These are phyloP conservation scores for Rhodomyrtus tomentosa DNA, from an alignment of 345 rosid genomes.

Conservation along the genomic window DNA sequence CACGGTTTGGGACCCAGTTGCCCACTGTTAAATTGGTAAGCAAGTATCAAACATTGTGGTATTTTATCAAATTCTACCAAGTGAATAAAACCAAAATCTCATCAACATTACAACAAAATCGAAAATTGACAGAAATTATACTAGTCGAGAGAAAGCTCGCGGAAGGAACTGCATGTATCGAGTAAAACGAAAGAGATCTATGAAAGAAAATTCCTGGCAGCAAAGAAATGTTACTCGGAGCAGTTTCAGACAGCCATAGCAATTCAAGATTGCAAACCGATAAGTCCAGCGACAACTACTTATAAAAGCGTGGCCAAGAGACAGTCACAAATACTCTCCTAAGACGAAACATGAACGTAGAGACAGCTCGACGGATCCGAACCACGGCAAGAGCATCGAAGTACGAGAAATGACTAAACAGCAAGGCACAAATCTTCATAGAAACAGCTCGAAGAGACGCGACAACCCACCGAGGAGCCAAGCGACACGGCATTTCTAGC, in stretches of 20 bases:
- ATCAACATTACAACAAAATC: not conserved
- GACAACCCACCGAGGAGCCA: not conserved
- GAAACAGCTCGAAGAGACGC: not conserved
- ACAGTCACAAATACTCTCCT: not conserved
- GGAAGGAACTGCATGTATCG: too few species aligned
- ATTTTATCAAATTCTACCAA: not conserved
- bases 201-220: not conserved
- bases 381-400: not conserved
- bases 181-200: not conserved
- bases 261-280: not conserved
- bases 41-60: not conserved
- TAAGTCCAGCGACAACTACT: not conserved
- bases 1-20: not conserved
- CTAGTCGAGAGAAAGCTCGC: too few species aligned
- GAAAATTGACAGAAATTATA: not conserved
- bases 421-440: not conserved
- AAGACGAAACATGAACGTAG: not conserved
- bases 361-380: not conserved
- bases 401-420: not conserved
- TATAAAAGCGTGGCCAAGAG: not conserved
- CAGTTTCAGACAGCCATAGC: not conserved
- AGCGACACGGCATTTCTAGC: not conserved
- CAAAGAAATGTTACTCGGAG: not conserved
- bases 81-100: not conserved
- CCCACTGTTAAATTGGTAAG: not conserved